phyloP scores from a whole-genome alignment of 495 filamentous ascomycete genomes.

The Alectoria sarmentosa region DNA sequence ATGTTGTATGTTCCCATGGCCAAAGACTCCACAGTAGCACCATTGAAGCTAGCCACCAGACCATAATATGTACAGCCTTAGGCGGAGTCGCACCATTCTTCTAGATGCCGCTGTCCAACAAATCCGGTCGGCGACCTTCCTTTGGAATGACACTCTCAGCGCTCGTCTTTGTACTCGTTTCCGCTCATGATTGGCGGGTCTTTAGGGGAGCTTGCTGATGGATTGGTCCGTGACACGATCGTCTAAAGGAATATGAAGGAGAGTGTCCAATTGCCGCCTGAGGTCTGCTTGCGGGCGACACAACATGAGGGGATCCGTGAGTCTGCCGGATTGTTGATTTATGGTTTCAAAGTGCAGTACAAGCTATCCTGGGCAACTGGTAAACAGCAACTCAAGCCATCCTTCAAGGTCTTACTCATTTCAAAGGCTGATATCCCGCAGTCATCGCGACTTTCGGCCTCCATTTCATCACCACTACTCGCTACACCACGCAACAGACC shows the following conservation, averaged over 20 bases:
- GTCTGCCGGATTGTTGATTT: background rate
- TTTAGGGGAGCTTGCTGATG: background rate
- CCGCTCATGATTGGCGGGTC: background rate
- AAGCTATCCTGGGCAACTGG: background rate
- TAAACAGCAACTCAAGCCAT: background rate
- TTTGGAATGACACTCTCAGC: background rate
- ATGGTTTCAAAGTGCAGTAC: background rate
- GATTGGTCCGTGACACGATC: background rate
- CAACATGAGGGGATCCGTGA: background rate
- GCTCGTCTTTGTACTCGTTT: background rate
- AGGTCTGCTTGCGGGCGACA: background rate
- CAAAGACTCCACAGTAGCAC: background rate
- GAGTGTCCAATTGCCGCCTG: background rate
- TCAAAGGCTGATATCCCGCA: background rate
- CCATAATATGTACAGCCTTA: background rate
- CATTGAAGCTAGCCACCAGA: background rate
- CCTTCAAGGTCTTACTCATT: no score
- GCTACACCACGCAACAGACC: background rate
- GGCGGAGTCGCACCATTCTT: background rate
- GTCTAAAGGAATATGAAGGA: background rate
- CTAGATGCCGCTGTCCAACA: background rate
- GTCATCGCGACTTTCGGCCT: background rate
- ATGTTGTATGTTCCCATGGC: background rate
- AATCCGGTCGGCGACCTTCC: background rate
- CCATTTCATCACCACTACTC: background rate